Base-by-base conservation (phyloP, 2,329 filamentous ascomycete species). In the Penicillium sp. region DNA sequence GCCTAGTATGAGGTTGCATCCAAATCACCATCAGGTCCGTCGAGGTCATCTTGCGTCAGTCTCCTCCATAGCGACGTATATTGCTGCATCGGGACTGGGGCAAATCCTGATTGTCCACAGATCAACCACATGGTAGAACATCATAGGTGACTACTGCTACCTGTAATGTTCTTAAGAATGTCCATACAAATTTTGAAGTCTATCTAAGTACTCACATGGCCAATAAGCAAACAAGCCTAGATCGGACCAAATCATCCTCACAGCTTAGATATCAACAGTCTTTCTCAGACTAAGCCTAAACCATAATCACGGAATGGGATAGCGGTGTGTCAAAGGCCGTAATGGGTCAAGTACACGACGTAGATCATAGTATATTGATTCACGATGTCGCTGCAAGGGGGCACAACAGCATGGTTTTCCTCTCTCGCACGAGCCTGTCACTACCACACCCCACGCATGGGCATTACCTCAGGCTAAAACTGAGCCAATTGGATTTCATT, bases 31-130 rank as follows among this genome's bases (percentile, higher is more conserved):
- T 40, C 8, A 34, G n/a, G 31, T 35, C 16, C 32, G 14, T 44
- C 53, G 52, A 58, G 53, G 50, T 60, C 58, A 58, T 50, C 32
- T 40, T 58, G 56, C 58, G 56, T 53, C 4, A 43, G n/a, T 37
- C 16, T 37, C 16, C n/a, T 44, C 29, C 22, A 18, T n/a, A 16
- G 24, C 38, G 50, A 32, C 42, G 40, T 45, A 26, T 22, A 16
- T 37, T 10, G 32, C 42, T 46, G 50, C 50, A 39, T 8, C 24
- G 10, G 11, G 24, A 16, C 32, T 13, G 50, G 31, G 20, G 5
- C 20, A 14, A 37, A 45, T 38, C 40, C 32, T 32, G 18, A 32
- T 18, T 39, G 6, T n/a, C 4, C 11, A 29, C 11, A 31, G 13
- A 16, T 50, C 47, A 31, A 39, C 16, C 46, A 50, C 11, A 50